These are phyloP conservation scores for Phenoliferia sp. DNA, from an alignment of 1,284 basidiomycete species.

Conservation along the genomic window DNA sequence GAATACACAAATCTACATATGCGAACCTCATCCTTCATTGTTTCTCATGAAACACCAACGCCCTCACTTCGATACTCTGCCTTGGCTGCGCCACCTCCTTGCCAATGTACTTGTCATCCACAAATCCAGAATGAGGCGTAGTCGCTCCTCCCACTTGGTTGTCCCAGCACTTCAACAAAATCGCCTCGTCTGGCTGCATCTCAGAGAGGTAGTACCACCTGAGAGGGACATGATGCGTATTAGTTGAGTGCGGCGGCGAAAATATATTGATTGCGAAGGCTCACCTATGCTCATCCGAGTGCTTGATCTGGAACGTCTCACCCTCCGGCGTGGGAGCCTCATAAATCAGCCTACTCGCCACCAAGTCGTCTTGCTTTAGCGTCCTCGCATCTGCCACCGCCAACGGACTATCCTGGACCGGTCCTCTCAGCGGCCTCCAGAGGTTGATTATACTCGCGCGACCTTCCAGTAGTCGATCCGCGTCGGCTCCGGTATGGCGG, in stretches of 20 bases:
- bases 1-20: no score
- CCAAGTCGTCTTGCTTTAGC: slow-evolving; percentile 52
- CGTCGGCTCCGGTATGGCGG: slow-evolving; percentile 54
- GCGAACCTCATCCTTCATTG: no score
- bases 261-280: no score
- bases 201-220: slow-evolving; percentile 63
- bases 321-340: slow-evolving; percentile 51
- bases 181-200: slow-evolving; percentile 56
- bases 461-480: slow-evolving; percentile 33
- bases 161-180: slow-evolving; percentile 31
- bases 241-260: no score
- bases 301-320: slow-evolving; percentile 55
- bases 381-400: slow-evolving; percentile 58
- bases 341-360: slow-evolving; percentile 53
- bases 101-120: slow-evolving; percentile 17
- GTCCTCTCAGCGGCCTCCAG: slow-evolving; percentile 59
- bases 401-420: slow-evolving; percentile 57
- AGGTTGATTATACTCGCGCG: neutral
- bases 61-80: slow-evolving; percentile 27
- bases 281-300: slow-evolving; percentile 53
- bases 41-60: slow-evolving; percentile 27
- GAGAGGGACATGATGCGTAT: no score
- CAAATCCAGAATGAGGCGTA: slow-evolving; percentile 27
- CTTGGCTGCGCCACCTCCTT: slow-evolving; percentile 14
- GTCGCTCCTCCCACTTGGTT: slow-evolving; percentile 4